Base-by-base conservation (phyloP, 2,329 filamentous ascomycete genomes). In the Zalaria sp. region DNA sequence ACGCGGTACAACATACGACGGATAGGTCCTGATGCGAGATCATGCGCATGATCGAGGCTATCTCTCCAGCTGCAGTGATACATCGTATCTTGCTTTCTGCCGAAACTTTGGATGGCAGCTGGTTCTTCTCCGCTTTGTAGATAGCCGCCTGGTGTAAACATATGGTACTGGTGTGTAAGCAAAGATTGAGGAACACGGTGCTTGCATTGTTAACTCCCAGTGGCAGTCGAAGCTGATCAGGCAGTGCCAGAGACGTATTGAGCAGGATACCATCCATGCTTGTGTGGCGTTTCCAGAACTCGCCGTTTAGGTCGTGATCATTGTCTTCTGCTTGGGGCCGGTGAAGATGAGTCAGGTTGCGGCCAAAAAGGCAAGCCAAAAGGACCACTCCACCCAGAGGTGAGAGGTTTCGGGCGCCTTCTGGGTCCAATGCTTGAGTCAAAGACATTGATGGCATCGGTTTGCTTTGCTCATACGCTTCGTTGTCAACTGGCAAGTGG, bases 111-210 rank as follows among this genome's bases (percentile, higher is more conserved):
- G 73, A 67, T 1, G 85, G 79, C 46, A 95, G 66, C 41, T 78
- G 75, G 60, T 94, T 82, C 63, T 87, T 91, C 53, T 96, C 89
- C 0, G 88, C 87, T 58, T 95, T 96, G 71, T 89, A 95, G 18
- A 98, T 96, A 26, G 91, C 91, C 2, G 89, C 91, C 64, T 98
- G 91, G 55, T 98, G 91, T n/a, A 98, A 68, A 59, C 89, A 96
- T 41, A 98, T 96, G 1, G 86, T 87, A 1, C 88, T 93, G 0
- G 91, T 94, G 58, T 96, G 88, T 28, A 98, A 86, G 56, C 84
- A 87, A 86, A 98, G 94, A 54, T 96, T 96, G 43, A 83, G 78
- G 58, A 95, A 96, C 4, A 96, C 78, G 41, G 89, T 78, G 49
- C 95, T 96, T 3, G 87, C 74, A 53, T 88, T 82, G 10, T 70